Evolutionary conservation across 345 rosid genomes (phyloP), one percentile per base, ranked within the genome.

Genomic region (Isatis tinctoria): DNA sequence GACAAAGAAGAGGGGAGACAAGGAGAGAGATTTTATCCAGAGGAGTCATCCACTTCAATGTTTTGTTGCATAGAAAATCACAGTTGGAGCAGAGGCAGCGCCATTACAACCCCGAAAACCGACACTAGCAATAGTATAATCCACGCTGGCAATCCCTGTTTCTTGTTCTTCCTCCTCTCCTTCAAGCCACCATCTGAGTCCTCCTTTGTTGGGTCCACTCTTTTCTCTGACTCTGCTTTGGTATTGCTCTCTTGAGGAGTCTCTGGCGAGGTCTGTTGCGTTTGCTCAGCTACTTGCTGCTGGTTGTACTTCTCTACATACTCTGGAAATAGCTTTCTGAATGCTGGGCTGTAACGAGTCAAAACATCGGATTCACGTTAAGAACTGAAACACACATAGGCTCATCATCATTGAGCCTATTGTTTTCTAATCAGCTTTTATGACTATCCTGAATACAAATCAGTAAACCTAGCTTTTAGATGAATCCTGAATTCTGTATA

Each of bases 81-180:
- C 73, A 89, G 93, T 74, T 96, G 98, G 66, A 96, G 97, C 75
- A 96, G 81, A 24, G 99, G 99, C 81, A 96, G 80, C 1, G 99
- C 93, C 99, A 96, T 96, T 65, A 96, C 96, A 16, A 92, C 67
- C 33, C 99, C 98, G 32, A 92, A 87, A 74, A 90, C 82, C 6
- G 98, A 96, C 68, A 96, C 82, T 77, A 96, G 87, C 79, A 92
- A 75, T 56, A 96, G 48, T 87, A 89, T 78, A 84, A 90, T 74
- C 98, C 99, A 90, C 12, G 97, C 84, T 5, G 99, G 97, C 24
- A 92, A 82, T 27, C 86, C 62, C 54, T 84, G 92, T 73, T 85
- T 90, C 82, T 76, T 75, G 51, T 74, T 74, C 82, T 85, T 87
- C 76, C 83, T 82, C 74, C 78, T 76, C 22, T 81, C 84, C 78